phyloP scores from a whole-genome alignment of 805 yeast genomes.

The Blastobotrys americana region DNA sequence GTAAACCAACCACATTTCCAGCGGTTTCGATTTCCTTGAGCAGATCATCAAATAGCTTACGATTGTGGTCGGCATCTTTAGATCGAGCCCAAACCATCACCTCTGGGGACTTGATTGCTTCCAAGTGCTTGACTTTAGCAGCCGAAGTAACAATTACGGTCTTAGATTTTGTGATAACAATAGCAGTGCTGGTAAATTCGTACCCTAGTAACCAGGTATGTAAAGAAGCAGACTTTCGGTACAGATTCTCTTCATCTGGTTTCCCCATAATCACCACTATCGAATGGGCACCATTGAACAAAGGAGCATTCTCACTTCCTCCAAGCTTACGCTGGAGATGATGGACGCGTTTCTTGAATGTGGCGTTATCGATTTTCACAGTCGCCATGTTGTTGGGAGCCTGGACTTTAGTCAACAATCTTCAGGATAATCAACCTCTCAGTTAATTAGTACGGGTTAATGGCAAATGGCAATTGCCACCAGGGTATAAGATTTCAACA shows the following conservation, averaged over 20 bases:
- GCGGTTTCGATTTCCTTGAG: conserved; percentile 32
- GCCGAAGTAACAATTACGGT: conserved; percentile 67
- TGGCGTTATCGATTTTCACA: conserved; percentile 24
- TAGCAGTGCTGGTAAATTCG: conserved; percentile 88
- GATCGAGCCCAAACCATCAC: conserved; percentile 64
- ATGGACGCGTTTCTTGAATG: conserved; percentile 29
- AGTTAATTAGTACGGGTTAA: no score
- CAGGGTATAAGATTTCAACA: no score
- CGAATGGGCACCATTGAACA: conserved; percentile 41
- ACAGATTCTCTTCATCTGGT: conserved; percentile 80
- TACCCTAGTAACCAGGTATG: conserved; percentile 92
- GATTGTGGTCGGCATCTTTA: conserved; percentile 74
- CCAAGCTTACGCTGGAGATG: conserved; percentile 22
- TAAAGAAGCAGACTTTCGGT: conserved; percentile 75
- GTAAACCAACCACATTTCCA: conserved; percentile 51
- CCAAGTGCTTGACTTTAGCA: conserved; percentile 76
- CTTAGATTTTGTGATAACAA: conserved; percentile 55
- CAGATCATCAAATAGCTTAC: conserved; percentile 54
- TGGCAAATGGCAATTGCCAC: no score
- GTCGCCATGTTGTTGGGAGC: no score
- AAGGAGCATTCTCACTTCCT: conserved; percentile 22
- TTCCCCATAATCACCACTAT: conserved; percentile 73
- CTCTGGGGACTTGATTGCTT: conserved; percentile 44
- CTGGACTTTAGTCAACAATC: no score
- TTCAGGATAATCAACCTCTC: no score